Percentiles rank a stretch among this genome's conserved stretches.
These are phyloP conservation scores for Yamadazyma dushanensis DNA, from an alignment of 1,139 yeast genomes.

Conservation along the genomic window DNA sequence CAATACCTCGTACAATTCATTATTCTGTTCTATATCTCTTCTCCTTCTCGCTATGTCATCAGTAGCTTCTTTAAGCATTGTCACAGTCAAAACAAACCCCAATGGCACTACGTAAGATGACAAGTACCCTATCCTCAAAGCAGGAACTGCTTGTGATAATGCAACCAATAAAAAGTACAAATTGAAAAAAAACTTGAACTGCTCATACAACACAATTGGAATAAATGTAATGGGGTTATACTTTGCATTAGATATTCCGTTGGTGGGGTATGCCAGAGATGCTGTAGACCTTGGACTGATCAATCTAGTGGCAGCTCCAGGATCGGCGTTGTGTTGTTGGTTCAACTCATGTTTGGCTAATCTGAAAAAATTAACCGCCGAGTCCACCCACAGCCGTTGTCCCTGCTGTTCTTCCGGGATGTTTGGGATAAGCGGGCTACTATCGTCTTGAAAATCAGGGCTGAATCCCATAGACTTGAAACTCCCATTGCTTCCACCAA, in stretches of 20 bases:
- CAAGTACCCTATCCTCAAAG: slow-evolving; percentile 85
- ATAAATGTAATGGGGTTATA: slow-evolving; percentile 86
- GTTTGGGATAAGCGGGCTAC: slow-evolving; percentile 29
- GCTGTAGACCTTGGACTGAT: slow-evolving; percentile 35
- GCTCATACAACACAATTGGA: slow-evolving; percentile 89
- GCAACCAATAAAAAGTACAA: slow-evolving; percentile 91
- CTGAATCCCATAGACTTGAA: background rate
- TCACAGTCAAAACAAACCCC: slow-evolving; percentile 86
- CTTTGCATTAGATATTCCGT: slow-evolving; percentile 91
- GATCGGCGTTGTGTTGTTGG: slow-evolving; percentile 16
- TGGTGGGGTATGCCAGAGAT: slow-evolving; percentile 55
- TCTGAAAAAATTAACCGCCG: slow-evolving; percentile 21
- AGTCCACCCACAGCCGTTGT: slow-evolving; percentile 16
- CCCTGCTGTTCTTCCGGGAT: slow-evolving; percentile 23
- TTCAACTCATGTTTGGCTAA: slow-evolving; percentile 29
- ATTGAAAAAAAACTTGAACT: slow-evolving; percentile 95
- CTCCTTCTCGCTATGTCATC: slow-evolving; percentile 91
- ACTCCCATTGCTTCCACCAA: slow-evolving; percentile 1
- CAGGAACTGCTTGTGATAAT: slow-evolving; percentile 90
- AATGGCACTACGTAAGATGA: slow-evolving; percentile 93
- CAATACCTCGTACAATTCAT: slow-evolving; percentile 75
- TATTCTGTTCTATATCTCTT: slow-evolving; percentile 86
- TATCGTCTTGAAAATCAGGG: slow-evolving; percentile 19
- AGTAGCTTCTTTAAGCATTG: slow-evolving; percentile 93
- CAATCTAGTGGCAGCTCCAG: slow-evolving; percentile 26